Evolutionary conservation across 352 stramenopile species (phyloP).

Genomic region (Globisporangium polare): DNA sequence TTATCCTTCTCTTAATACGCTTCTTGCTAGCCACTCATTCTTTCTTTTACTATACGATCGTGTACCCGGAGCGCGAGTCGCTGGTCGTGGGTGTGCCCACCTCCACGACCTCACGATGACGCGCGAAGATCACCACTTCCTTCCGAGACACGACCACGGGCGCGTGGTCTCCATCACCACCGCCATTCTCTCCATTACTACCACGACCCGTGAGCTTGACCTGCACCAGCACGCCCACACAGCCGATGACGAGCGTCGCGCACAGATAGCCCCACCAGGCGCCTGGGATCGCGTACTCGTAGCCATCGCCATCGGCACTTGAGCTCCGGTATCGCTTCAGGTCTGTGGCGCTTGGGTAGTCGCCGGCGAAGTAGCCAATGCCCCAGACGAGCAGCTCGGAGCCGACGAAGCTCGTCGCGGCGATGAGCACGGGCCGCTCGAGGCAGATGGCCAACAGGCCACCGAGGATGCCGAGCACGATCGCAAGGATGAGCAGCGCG

Average conservation of each 20-base stretch:
- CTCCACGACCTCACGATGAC: not conserved
- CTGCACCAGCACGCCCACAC: slow-evolving; percentile 36
- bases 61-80: slow-evolving; percentile 1
- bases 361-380: slow-evolving; percentile 55
- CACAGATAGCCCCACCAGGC: slow-evolving; percentile 54
- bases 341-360: slow-evolving; percentile 38
- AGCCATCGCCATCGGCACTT: slow-evolving; percentile 23
- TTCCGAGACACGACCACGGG: not conserved
- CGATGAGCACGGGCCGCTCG: slow-evolving; percentile 43
- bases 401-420: slow-evolving; percentile 56
- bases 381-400: slow-evolving; percentile 40
- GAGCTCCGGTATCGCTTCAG: slow-evolving; percentile 32
- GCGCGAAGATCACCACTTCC: slow-evolving; percentile 11
- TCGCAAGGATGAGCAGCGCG: slow-evolving; percentile 36
- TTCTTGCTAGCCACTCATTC: not conserved
- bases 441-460: slow-evolving; percentile 43
- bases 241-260: slow-evolving; percentile 35
- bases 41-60: not conserved
- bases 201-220: slow-evolving; percentile 19
- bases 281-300: slow-evolving; percentile 40
- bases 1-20: too few species aligned
- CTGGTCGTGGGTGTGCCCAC: not conserved
- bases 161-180: not conserved
- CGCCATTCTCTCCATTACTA: not conserved
- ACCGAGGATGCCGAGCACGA: slow-evolving; percentile 39